These are phyloP conservation scores for Neoboletus brunneissimus DNA, from an alignment of 768 basidiomycete genomes.

Conservation along the genomic window DNA sequence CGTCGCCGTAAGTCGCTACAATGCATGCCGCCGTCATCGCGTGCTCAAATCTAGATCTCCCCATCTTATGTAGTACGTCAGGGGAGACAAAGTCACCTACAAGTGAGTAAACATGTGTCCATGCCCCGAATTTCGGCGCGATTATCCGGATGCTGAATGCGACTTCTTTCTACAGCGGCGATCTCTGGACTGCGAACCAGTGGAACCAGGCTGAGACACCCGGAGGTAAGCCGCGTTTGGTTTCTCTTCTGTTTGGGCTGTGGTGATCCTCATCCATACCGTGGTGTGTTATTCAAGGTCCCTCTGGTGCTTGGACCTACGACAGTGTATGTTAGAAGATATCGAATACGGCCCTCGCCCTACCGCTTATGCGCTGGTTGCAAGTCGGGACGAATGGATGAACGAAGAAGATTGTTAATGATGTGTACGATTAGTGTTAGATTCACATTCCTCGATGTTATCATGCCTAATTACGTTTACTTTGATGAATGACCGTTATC, in stretches of 20 bases:
- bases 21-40: not conserved
- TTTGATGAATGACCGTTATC: not conserved
- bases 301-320: slow-evolving; percentile 56
- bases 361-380: not conserved
- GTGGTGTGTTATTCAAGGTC: slow-evolving; percentile 30
- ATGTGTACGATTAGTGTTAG: not conserved
- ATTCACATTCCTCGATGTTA: not conserved
- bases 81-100: slow-evolving; percentile 42
- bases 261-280: not conserved
- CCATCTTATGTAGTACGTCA: slow-evolving; percentile 3
- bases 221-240: slow-evolving; percentile 18
- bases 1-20: slow-evolving; percentile 34
- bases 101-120: slow-evolving; percentile 26
- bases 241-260: not conserved
- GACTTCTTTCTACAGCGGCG: slow-evolving; percentile 32
- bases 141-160: not conserved
- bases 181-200: slow-evolving; percentile 48
- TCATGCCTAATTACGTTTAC: not conserved
- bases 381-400: not conserved
- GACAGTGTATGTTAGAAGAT: slow-evolving; percentile 45
- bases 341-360: not conserved
- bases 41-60: not conserved
- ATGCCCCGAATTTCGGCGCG: too few species aligned
- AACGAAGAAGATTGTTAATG: not conserved
- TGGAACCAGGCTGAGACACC: slow-evolving; percentile 43